Base-by-base conservation (phyloP, 2,329 filamentous ascomycete genomes). In the Colletotrichum higginsianum region DNA sequence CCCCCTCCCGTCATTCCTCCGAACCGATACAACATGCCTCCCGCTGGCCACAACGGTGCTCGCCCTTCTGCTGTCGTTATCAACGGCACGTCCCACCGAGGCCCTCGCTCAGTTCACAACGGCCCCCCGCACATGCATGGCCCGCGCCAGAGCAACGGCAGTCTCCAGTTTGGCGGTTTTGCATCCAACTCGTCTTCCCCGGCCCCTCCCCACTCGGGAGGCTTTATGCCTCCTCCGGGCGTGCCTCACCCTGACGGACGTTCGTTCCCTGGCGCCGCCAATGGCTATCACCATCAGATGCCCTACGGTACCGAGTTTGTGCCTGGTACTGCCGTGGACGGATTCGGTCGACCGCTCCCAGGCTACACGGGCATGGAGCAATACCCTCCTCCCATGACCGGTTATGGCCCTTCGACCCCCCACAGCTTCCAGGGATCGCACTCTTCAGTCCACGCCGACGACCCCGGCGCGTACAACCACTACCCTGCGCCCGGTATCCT, bases 361-460 rank as follows among this genome's bases (percentile, higher is more conserved):
- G 76, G 75, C 18, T 61, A 71, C 18, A 78, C 77, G 11, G 80
- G 79, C 9, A 74, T 79, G 64, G 82, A 84, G 42, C 75, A 82
- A 11, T 81, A 81, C 66, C 76, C 74, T 53, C 75, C 76, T 6
- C 77, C 80, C 70, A 56, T 40, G 47, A 80, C 79, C 73, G 82
- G 80, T 74, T 87, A 88, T 76, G 86, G 86, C 3, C 87, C 89
- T 2, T 85, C 86, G 1, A 90, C 88, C 2, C 87, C 89, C 4
- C 89, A 89, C 73, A 91, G 89, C 78, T 90, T 89, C 76, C 89
- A 90, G 66, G 89, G 86, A 46, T 91, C 90, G 2, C 89, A 90
- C 72, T 85, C 88, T 46, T 90, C 89, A 2, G 83, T 80, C 6
- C 84, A 85, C 53, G 83, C 81, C 18, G 86, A 85, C 49, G 85